Percentiles rank a stretch among this genome's conserved stretches.
Conservation (phyloP, 2,329 filamentous ascomycete genomes). For the Hypoxylon sp. region DNA sequence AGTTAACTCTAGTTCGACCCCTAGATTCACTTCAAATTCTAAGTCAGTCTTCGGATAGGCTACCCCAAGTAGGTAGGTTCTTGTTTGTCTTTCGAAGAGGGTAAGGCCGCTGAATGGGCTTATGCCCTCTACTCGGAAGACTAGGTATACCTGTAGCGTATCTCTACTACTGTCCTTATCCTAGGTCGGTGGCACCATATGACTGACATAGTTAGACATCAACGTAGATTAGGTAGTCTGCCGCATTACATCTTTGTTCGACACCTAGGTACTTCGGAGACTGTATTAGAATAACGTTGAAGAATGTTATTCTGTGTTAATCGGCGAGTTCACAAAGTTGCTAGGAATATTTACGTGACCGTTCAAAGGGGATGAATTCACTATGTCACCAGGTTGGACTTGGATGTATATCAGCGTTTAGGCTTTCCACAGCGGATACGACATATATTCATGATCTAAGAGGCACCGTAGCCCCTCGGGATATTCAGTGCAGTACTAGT, state of each 20-base stretch:
- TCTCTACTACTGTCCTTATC: too few relatives aligned
- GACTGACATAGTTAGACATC: not conserved
- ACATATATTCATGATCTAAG: not conserved
- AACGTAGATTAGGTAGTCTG: not conserved
- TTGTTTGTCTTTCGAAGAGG: conserved; percentile 3
- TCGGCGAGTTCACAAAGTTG: not conserved
- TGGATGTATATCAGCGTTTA: not conserved
- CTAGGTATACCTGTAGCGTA: not conserved
- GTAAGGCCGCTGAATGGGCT: not conserved
- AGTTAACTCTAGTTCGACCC: not conserved
- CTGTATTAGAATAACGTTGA: not conserved
- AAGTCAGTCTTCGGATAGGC: not conserved
- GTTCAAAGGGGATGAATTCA: not conserved
- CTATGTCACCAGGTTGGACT: not conserved
- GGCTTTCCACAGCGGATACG: too few relatives aligned
- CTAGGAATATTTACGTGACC: not conserved
- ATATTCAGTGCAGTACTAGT: not conserved
- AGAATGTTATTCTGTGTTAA: not conserved
- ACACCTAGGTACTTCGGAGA: not conserved
- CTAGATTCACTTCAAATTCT: not conserved
- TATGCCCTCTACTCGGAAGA: not conserved
- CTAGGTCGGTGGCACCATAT: not conserved
- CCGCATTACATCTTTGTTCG: too few relatives aligned
- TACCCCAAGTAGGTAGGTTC: not conserved
- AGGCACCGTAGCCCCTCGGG: not conserved